Evolutionary conservation across 2,329 filamentous ascomycete genomes (phyloP), one percentile per base, ranked within the genome.

Genomic region (Apiospora marii): DNA sequence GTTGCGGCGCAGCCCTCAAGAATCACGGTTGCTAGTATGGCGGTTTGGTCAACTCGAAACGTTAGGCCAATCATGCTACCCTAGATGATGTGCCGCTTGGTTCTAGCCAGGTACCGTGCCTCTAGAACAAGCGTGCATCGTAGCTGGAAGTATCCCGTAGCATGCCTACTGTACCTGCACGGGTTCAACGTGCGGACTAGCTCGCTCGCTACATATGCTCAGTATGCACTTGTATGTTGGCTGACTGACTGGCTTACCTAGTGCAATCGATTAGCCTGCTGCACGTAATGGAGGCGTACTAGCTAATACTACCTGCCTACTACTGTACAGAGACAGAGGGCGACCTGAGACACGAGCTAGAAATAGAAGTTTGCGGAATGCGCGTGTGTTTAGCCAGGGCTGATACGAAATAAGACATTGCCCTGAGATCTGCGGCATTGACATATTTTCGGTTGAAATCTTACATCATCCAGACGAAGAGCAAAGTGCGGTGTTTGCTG

Each of bases 291-390:
- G 12, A 49, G 7, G 43, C 12, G 13, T 16, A 14, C 13, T 44
- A 10, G 37, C 43, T 44, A 4, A 44, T 10, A 48, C 16, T 19
- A 4, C 14, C n/a, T n/a, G n/a, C n/a, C n/a, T n/a, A n/a, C n/a
- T 51, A 8, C n/a, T 14, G n/a, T 24, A 14, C 10, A n/a, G 30
- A 41, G 10, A 34, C 58, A 64, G 34, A 64, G 58, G n/a, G 30
- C 7, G 19, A 41, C 58, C 58, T 64, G 34, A 64, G 58, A 37
- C 58, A 37, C 58, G 58, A 34, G 34, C 58, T 64, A 64, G 58
- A 64, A 64, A 41, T 64, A 37, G 58, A 64, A 64, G 58, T 64
- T 64, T 64, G 34, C 34, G 58, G 41, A 64, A 64, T 64, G 58
- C 34, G 34, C 19, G 58, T 64, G 58, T 64, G 58, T n/a, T 41